A percentile compares a stretch with the other conserved stretches of the same genome.
phyloP scores from a whole-genome alignment of 2,329 filamentous ascomycete genomes.

The Aquanectria penicillioides region DNA sequence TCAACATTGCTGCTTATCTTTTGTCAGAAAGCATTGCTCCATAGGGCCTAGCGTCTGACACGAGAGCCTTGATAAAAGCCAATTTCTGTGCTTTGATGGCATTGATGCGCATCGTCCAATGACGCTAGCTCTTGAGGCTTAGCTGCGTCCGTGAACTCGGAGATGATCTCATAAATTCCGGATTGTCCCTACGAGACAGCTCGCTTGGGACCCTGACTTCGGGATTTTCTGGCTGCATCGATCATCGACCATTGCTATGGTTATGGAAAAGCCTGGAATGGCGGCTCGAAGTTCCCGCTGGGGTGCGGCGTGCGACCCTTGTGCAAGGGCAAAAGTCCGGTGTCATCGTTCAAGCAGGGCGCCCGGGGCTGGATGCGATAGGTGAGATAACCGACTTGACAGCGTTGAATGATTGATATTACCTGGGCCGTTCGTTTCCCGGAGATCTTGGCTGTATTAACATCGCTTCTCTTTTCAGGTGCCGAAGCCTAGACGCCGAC shows the following conservation, averaged over 20 bases:
- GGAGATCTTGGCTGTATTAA: too few species aligned
- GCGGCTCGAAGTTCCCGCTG: slow-evolving; percentile 2
- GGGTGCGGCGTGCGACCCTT: slow-evolving; percentile 20
- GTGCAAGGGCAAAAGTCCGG: slow-evolving; percentile 21
- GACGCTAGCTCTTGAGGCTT: background rate
- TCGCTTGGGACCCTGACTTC: background rate
- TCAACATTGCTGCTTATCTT: too few species aligned
- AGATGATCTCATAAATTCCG: background rate
- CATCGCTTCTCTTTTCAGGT: background rate
- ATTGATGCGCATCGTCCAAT: background rate
- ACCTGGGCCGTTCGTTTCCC: too few species aligned
- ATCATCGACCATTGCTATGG: background rate
- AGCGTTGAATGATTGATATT: too few species aligned
- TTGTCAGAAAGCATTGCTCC: too few species aligned
- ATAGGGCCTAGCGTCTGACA: too few species aligned
- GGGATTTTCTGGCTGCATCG: background rate
- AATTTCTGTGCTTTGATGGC: too few species aligned
- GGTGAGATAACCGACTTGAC: background rate
- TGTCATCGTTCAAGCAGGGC: slow-evolving; percentile 15
- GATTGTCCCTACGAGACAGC: background rate
- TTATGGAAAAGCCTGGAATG: background rate
- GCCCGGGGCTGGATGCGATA: slow-evolving; percentile 8
- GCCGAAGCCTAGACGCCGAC: slow-evolving; percentile 12
- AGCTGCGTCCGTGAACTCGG: background rate
- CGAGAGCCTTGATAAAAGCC: too few species aligned